phyloP scores from a whole-genome alignment of 768 basidiomycete species.

The Rhodotorula kratochvilovae region DNA sequence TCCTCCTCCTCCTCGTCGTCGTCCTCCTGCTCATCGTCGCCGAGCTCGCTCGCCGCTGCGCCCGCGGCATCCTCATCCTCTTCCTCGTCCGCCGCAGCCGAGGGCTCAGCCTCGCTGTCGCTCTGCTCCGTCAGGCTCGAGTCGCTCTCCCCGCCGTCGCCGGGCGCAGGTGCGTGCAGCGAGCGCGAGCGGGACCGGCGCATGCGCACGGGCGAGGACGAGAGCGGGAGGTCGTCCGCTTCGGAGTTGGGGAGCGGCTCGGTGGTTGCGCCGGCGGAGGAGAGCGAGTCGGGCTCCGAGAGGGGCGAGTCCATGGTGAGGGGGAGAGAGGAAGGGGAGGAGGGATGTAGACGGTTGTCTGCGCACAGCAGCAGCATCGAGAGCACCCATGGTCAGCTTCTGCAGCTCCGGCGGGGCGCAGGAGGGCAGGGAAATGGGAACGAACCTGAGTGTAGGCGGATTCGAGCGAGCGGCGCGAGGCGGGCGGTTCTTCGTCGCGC shows the following conservation, averaged over 20 bases:
- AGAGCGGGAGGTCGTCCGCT: background rate
- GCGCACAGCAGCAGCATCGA: background rate
- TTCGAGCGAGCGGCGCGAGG: background rate
- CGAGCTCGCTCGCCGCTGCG: background rate
- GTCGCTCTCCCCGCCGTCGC: slow-evolving; percentile 25
- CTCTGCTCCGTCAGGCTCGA: slow-evolving; percentile 35
- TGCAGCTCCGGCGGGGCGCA: too few species aligned
- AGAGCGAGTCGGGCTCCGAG: slow-evolving; percentile 35
- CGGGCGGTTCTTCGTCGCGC: too few species aligned
- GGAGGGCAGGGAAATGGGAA: too few species aligned
- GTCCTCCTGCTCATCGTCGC: slow-evolving; percentile 12
- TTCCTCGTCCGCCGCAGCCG: background rate
- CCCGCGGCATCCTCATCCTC: background rate
- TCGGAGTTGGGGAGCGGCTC: slow-evolving; percentile 34
- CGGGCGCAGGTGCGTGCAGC: background rate
- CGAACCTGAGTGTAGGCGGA: background rate
- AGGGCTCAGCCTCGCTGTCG: slow-evolving; percentile 3
- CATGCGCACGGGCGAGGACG: background rate
- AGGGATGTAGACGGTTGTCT: too few species aligned
- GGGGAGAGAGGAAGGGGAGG: background rate
- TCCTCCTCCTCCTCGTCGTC: slow-evolving; percentile 8
- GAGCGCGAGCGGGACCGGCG: background rate
- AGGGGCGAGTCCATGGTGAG: slow-evolving; percentile 27
- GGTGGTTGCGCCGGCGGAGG: slow-evolving; percentile 35
- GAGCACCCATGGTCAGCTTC: background rate